A percentile compares a stretch with the other conserved stretches of the same genome.
phyloP scores from a whole-genome alignment of 305 asterid genomes.

The Rubia balearica region DNA sequence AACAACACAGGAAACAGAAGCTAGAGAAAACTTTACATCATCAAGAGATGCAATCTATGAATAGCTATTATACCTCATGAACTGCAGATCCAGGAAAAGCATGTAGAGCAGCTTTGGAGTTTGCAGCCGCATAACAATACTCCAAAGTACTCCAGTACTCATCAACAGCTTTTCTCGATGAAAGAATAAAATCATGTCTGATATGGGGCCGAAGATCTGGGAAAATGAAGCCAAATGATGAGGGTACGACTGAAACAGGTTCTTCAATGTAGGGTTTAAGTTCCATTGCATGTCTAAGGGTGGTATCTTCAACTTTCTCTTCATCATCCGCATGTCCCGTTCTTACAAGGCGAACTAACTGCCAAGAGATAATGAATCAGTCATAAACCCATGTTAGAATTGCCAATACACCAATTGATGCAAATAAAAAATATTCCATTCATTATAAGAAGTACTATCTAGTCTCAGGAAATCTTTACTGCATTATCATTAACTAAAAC shows the following conservation, averaged over 20 bases:
- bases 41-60: conserved; percentile 11
- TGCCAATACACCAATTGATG: neutral
- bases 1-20: neutral
- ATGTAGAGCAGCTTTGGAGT: conserved; percentile 71
- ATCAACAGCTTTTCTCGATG: conserved; percentile 65
- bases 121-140: conserved; percentile 75
- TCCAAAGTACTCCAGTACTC: conserved; percentile 93
- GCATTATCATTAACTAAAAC: conserved; percentile 3
- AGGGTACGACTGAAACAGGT: conserved; percentile 49
- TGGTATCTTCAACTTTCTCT: conserved; percentile 40
- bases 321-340: conserved; percentile 49
- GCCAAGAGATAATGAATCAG: conserved; percentile 32
- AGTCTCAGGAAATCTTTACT: neutral
- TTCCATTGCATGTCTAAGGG: conserved; percentile 77
- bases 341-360: conserved; percentile 84
- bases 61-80: conserved; percentile 52
- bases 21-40: neutral
- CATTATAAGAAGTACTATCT: conserved; percentile 15
- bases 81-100: conserved; percentile 96
- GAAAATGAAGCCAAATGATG: conserved; percentile 39
- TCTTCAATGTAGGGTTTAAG: conserved; percentile 92
- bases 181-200: conserved; percentile 93
- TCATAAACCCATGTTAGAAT: conserved; percentile 4
- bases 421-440: neutral
- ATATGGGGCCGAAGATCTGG: conserved; percentile 90